Evolutionary conservation across 352 stramenopile genomes (phyloP).

Genomic region (Pythium periplocum): DNA sequence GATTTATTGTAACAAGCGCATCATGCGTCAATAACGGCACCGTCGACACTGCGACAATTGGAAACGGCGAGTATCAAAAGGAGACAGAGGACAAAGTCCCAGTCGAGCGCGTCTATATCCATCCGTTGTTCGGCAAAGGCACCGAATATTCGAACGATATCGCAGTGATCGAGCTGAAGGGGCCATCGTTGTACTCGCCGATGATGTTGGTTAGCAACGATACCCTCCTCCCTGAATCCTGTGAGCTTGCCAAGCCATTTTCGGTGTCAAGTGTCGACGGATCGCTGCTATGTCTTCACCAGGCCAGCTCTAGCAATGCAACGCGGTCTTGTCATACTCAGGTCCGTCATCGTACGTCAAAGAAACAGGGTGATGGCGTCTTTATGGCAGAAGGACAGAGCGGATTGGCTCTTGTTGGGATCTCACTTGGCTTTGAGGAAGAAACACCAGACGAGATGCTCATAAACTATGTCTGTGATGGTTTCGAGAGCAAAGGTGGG

Average conservation of each 20-base stretch:
- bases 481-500: no score
- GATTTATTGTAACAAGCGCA: conserved; percentile 12
- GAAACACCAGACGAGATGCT: no score
- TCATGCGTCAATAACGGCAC: conserved; percentile 17
- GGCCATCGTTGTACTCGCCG: conserved; percentile 16
- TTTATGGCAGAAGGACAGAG: no score
- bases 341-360: no score
- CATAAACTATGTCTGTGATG: no score
- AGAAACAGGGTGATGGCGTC: no score
- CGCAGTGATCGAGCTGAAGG: conserved; percentile 15
- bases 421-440: no score
- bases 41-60: conserved; percentile 6
- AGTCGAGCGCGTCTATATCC: conserved; percentile 2
- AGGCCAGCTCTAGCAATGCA: no score
- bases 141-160: conserved; percentile 16
- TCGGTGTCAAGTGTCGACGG: conserved; percentile 6
- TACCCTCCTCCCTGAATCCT: conserved; percentile 1
- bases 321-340: no score
- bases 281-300: not conserved
- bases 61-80: conserved; percentile 3
- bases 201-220: conserved; percentile 18
- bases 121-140: conserved; percentile 16
- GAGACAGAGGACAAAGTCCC: conserved; percentile 12
- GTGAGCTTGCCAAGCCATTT: no score
- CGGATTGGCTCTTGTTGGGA: no score